A percentile compares a stretch with the other conserved stretches of the same genome.
Evolutionary conservation across 2,329 filamentous ascomycete genomes (phyloP).

Genomic region (Colletotrichum scovillei): DNA sequence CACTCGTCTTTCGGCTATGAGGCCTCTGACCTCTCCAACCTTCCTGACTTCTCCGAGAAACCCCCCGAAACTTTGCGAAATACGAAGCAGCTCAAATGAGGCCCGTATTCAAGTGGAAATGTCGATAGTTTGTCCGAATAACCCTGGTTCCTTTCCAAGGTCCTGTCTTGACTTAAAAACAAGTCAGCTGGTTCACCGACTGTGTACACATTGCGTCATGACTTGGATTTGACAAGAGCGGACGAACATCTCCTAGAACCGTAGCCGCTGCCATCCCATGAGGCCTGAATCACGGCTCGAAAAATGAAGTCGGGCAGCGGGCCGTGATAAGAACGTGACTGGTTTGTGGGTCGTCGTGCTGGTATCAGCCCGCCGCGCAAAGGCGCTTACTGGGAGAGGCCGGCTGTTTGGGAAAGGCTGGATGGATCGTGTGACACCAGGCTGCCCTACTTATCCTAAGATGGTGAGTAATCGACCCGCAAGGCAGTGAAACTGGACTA

Average conservation of each 20-base stretch:
- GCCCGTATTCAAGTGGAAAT: not conserved
- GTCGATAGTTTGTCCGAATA: not conserved
- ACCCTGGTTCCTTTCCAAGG: not conserved
- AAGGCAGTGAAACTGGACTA: not conserved
- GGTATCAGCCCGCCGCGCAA: constrained; percentile 20
- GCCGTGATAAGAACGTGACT: constrained; percentile 30
- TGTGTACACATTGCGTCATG: constrained; percentile 31
- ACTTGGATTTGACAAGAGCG: constrained; percentile 24
- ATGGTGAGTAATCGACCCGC: constrained; percentile 9
- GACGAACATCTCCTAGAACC: constrained; percentile 14
- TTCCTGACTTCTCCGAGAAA: not conserved
- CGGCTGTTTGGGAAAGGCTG: not conserved
- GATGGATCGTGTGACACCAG: constrained; percentile 23
- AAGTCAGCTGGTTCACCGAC: constrained; percentile 21
- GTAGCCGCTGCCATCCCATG: constrained; percentile 31
- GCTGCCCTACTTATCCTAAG: not conserved
- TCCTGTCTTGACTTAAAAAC: constrained; percentile 5
- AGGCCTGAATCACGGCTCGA: constrained; percentile 28
- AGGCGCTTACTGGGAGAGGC: not conserved
- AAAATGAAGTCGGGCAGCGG: constrained; percentile 14
- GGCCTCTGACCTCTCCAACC: not conserved
- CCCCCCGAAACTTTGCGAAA: not conserved
- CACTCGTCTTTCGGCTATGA: not conserved
- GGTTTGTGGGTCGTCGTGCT: constrained; percentile 23
- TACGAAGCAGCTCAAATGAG: not conserved